Evolutionary conservation across 2,329 filamentous ascomycete genomes (phyloP), one percentile per base, ranked within the genome.

Genomic region (Lachnellula cervina): DNA sequence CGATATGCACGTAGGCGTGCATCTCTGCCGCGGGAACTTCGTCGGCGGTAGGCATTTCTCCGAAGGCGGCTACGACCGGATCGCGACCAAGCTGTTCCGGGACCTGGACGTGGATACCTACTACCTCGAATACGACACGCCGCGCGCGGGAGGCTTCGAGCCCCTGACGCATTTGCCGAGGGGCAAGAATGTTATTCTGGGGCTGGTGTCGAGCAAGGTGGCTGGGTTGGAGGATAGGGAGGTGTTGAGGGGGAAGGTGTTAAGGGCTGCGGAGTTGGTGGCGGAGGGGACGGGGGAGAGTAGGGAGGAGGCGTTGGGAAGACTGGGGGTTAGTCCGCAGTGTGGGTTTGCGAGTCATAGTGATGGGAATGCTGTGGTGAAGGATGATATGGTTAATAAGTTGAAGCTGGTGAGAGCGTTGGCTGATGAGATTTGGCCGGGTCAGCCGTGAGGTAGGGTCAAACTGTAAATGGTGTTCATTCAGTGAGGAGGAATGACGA

Each of bases 1-100:
- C 1, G 87, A 91, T 68, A 82, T 92, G 76, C 87, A 90, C 71
- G 80, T 89, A 6, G 89, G 89, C 49, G 84, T 92, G 17, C 89
- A 92, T 69, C 76, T 92, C 50, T 92, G 88, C 78, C 80, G 80
- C 32, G 80, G 62, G 51, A 88, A 87, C 75, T 87, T 87, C 70
- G 82, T 86, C 63, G 80, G 82, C 53, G 83, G 81, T 19, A 79
- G 83, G 37, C 82, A 86, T 72, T 88, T 88, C 64, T 80, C 82
- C 51, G 82, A 86, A 66, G 84, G 84, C 32, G 80, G 80, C 28
- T 88, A 87, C 70, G 84, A 88, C 68, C 76, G 82, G 58, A 87
- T 88, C 57, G 84, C 84, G 21, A 77, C 80, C 68, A 86, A 84
- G 73, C 77, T 88, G 14, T 87, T 88, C 75, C 75, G 80, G 60